phyloP scores from a whole-genome alignment of 768 basidiomycete species.

The Rhizopogon vinicolor region DNA sequence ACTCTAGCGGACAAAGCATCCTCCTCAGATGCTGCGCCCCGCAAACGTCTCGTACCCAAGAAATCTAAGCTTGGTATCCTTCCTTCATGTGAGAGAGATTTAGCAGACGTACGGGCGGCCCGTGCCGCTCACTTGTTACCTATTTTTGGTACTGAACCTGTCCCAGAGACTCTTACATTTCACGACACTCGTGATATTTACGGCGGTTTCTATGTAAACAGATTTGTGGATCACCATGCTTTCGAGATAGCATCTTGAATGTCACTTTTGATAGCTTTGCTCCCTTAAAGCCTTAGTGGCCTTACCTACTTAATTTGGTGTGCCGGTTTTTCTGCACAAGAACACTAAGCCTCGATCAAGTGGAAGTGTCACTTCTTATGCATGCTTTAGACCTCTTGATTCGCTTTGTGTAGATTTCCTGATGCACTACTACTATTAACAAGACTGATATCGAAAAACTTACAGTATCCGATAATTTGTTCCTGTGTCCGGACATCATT shows the following conservation, averaged over 20 bases:
- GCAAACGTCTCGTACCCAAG: conserved; percentile 63
- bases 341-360: not conserved
- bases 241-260: not conserved
- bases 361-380: not conserved
- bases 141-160: conserved; percentile 7
- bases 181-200: conserved; percentile 20
- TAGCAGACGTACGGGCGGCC: conserved; percentile 44
- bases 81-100: conserved; percentile 35
- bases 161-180: conserved; percentile 18
- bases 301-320: no score
- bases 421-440: not conserved
- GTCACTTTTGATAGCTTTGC: no score
- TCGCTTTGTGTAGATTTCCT: not conserved
- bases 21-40: conserved; percentile 17
- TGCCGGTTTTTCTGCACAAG: not conserved
- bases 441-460: not conserved
- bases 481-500: not conserved
- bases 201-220: conserved; percentile 26
- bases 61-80: conserved; percentile 63
- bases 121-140: conserved; percentile 13
- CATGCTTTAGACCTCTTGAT: not conserved
- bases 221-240: conserved; percentile 29
- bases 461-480: not conserved
- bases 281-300: no score
- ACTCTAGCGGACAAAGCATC: conserved; percentile 26